Evolutionary conservation across 2,329 filamentous ascomycete species (phyloP).

Genomic region (Ilyonectria mors-panacis): DNA sequence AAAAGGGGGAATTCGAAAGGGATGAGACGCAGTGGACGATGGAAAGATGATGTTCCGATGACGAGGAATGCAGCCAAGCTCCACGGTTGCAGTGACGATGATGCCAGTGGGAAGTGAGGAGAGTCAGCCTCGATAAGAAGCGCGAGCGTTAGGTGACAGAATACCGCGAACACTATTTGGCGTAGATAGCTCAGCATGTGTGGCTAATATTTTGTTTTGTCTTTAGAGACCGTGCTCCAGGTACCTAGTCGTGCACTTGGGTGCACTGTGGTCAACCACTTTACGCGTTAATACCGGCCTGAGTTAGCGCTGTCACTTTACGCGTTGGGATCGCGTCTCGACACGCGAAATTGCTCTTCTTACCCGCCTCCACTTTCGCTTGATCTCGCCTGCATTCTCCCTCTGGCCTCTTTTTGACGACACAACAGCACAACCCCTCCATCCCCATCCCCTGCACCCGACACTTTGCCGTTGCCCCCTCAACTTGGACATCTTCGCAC

Average conservation of each 20-base stretch:
- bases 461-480: neutral
- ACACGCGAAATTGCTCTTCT: constrained; percentile 47
- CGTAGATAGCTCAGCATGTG: accelerated
- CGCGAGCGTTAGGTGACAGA: constrained; percentile 22
- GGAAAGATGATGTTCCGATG: neutral
- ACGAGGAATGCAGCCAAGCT: neutral
- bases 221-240: neutral
- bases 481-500: constrained; percentile 12
- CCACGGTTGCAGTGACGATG: constrained; percentile 18
- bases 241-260: neutral
- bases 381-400: constrained; percentile 35
- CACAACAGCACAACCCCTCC: constrained; percentile 31
- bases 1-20: neutral
- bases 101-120: constrained; percentile 19
- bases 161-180: constrained; percentile 31
- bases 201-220: constrained; percentile 17
- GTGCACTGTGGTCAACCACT: constrained; percentile 47
- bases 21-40: constrained; percentile 5
- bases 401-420: constrained; percentile 40
- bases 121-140: constrained; percentile 21
- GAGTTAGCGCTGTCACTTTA: constrained; percentile 58
- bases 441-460: constrained; percentile 1
- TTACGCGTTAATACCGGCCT: constrained; percentile 52
- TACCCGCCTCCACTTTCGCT: constrained; percentile 36
- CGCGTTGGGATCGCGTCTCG: constrained; percentile 55